phyloP scores from a whole-genome alignment of 768 basidiomycete species.

The Terana coerulea region DNA sequence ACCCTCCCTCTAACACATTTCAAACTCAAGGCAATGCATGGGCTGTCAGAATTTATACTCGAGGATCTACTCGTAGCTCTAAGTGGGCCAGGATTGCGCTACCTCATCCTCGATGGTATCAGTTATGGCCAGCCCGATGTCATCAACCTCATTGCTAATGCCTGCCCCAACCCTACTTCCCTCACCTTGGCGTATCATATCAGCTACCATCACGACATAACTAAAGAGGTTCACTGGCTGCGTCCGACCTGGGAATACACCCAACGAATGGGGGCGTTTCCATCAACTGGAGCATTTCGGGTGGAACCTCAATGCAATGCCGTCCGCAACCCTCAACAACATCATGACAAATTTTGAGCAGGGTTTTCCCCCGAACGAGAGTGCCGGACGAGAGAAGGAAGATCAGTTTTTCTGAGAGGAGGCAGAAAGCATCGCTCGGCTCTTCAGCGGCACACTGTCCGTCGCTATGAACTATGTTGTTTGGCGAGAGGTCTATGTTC shows the following conservation, averaged over 20 bases:
- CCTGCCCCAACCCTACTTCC: background rate
- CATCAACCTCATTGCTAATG: slow-evolving; percentile 1
- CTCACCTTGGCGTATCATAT: background rate
- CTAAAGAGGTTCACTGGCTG: background rate
- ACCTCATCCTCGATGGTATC: slow-evolving; percentile 1
- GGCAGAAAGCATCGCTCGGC: too few relatives aligned
- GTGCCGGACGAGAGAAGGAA: too few relatives aligned
- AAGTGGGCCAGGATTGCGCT: background rate
- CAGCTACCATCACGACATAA: background rate
- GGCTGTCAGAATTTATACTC: background rate
- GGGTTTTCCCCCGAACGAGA: too few relatives aligned
- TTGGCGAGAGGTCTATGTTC: too few relatives aligned
- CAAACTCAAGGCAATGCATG: background rate
- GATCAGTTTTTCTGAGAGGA: too few relatives aligned
- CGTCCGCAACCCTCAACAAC: too few relatives aligned
- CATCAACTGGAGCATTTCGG: background rate
- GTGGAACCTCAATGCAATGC: slow-evolving; percentile 1
- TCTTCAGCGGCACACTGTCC: too few relatives aligned
- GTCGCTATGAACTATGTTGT: too few relatives aligned
- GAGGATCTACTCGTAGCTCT: background rate
- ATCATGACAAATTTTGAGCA: too few relatives aligned
- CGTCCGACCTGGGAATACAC: slow-evolving; percentile 6
- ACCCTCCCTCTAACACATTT: background rate
- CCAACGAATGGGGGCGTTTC: background rate
- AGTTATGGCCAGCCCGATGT: background rate